Evolutionary conservation across 352 stramenopile genomes (phyloP).

Genomic region (Pythium plurisporium): DNA sequence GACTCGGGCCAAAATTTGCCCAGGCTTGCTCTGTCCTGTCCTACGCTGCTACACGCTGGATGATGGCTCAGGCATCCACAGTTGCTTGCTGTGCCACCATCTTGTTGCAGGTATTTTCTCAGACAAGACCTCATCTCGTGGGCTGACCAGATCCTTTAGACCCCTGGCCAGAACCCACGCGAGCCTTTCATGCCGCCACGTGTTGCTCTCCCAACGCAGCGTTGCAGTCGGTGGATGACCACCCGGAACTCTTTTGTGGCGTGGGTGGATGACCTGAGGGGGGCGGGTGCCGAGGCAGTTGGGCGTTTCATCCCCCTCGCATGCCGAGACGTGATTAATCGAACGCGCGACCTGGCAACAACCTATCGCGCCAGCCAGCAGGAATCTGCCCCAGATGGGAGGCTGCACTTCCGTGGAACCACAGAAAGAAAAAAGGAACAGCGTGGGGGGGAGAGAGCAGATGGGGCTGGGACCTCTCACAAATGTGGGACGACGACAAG

Average conservation of each 20-base stretch:
- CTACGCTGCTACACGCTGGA: too few relatives aligned
- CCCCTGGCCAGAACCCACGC: background rate
- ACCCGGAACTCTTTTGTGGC: too few relatives aligned
- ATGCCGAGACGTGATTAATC: slow-evolving; percentile 23
- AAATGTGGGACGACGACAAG: slow-evolving; percentile 1
- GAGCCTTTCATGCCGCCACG: too few relatives aligned
- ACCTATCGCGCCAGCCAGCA: background rate
- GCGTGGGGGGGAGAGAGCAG: background rate
- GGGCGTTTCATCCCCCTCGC: slow-evolving; percentile 9
- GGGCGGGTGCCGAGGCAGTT: slow-evolving; percentile 1
- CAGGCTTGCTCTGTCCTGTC: too few relatives aligned
- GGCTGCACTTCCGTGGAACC: background rate
- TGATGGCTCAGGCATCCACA: too few relatives aligned
- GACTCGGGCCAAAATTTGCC: too few relatives aligned
- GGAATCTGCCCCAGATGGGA: slow-evolving; percentile 6
- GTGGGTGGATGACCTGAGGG: slow-evolving; percentile 19
- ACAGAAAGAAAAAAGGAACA: slow-evolving; percentile 1
- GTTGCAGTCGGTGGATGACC: too few relatives aligned
- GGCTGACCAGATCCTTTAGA: background rate
- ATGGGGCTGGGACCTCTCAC: background rate
- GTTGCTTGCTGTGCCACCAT: too few relatives aligned
- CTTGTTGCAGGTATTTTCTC: too few relatives aligned
- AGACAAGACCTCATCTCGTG: background rate
- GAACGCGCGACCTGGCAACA: slow-evolving; percentile 11
- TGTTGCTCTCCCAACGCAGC: background rate